Percentiles rank a stretch among this genome's conserved stretches.
Conservation (phyloP, 2,329 filamentous ascomycete genomes). For the Phaeosphaeriaceae sp. region DNA sequence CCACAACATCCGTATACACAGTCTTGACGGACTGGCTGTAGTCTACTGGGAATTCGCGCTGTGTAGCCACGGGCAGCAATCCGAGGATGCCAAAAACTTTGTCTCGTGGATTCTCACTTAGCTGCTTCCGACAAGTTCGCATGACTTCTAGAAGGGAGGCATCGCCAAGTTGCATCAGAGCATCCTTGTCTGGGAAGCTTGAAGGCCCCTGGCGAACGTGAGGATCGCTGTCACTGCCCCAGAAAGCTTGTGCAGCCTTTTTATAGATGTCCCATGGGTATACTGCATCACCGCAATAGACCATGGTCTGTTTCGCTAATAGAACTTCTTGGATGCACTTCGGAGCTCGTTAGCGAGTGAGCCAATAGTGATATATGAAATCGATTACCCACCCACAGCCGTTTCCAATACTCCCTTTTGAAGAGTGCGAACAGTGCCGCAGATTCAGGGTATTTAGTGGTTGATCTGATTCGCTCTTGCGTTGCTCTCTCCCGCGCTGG, state of each 20-base stretch:
- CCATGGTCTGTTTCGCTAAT: constrained; percentile 41
- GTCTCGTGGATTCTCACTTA: constrained; percentile 42
- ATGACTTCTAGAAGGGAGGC: constrained; percentile 32
- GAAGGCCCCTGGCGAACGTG: constrained; percentile 23
- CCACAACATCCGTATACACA: constrained; percentile 46
- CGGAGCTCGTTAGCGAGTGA: not conserved
- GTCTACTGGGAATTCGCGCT: constrained; percentile 36
- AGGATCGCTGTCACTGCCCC: constrained; percentile 17
- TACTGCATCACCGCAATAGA: constrained; percentile 48
- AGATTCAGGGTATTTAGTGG: constrained; percentile 32
- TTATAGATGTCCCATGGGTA: constrained; percentile 45
- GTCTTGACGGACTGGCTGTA: constrained; percentile 42
- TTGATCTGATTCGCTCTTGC: constrained; percentile 36
- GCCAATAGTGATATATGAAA: not conserved
- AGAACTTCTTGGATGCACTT: constrained; percentile 55
- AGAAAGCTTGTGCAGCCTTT: constrained; percentile 25
- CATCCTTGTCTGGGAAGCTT: constrained; percentile 17
- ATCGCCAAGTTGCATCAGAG: constrained; percentile 14
- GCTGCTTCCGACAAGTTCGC: constrained; percentile 31
- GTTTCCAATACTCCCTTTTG: constrained; percentile 48
- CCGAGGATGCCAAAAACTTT: constrained; percentile 49
- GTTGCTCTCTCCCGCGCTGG: constrained; percentile 9
- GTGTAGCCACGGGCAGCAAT: constrained; percentile 33
- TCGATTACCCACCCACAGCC: constrained; percentile 38
- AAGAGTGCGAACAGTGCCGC: constrained; percentile 40